Base-by-base conservation (phyloP, 1,284 basidiomycete genomes). In the Puccinia coronata region DNA sequence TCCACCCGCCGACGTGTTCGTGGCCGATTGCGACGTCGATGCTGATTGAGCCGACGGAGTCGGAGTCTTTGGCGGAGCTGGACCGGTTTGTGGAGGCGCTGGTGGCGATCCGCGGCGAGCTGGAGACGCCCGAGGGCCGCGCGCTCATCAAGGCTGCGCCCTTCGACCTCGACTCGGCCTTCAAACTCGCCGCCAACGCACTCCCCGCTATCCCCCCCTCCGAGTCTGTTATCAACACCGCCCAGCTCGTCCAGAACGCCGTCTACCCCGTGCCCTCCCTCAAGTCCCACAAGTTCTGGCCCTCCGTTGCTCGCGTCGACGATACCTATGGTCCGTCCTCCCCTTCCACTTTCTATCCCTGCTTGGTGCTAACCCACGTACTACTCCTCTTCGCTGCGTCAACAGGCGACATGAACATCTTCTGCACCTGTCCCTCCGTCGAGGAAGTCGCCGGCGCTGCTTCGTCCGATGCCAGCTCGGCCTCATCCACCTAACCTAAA, bases 1-100 rank as follows among this genome's bases (percentile, higher is more conserved):
- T 95, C 89, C 93, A 95, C 85, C 93, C 93, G 43, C 93, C 93
- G 0, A 95, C 93, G 11, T 94, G 93, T 86, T 94, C 93, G 18
- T 97, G 95, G 95, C 95, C 95, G 14, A 94, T 93, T 83, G 91
- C 93, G 31, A 96, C 94, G 4, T 96, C 92, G 84, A 96, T 96
- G 92, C 82, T 86, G 8, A 96, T 97, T 82, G 95, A 97, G 87
- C 95, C 95, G 14, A 98, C 95, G 16, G 95, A 98, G 87, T 95
- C 93, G 0, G 95, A 98, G 87, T 91, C 92, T 1, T 88, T 96
- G 73, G 91, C 94, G 83, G 95, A 97, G 87, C 90, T 98, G 78
- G 93, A 98, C 85, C 90, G 92, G 90, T 96, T 98, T 88, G 94
- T 95, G 87, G 93, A 98, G 83, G 96, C 96, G 8, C 95, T 98